These are phyloP conservation scores for Lagerstroemia speciosa DNA, from an alignment of 345 rosid genomes.

Conservation along the genomic window DNA sequence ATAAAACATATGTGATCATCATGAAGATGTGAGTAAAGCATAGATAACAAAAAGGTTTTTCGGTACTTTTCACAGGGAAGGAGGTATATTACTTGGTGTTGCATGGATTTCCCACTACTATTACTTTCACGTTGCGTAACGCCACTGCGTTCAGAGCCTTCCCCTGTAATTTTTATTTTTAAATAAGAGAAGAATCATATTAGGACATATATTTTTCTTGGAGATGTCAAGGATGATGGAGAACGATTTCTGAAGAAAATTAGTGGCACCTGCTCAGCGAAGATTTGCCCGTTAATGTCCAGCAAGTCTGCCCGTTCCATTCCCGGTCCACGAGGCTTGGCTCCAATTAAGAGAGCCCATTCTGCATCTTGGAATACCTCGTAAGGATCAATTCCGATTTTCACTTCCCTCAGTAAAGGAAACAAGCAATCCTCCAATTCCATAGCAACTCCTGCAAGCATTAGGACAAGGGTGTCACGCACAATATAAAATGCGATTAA, in stretches of 20 bases:
- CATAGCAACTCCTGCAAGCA: constrained; percentile 82
- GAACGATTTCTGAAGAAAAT: not conserved
- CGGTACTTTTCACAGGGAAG: not conserved
- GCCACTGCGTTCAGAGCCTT: constrained; percentile 93
- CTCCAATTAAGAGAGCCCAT: constrained; percentile 96
- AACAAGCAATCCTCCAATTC: constrained; percentile 95
- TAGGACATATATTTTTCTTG: not conserved
- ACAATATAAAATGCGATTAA: no score
- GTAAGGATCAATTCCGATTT: constrained; percentile 66
- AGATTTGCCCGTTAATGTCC: constrained; percentile 88
- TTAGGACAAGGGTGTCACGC: not conserved
- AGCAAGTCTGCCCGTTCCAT: constrained; percentile 88
- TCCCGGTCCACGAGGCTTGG: constrained; percentile 99
- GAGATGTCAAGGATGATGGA: not conserved
- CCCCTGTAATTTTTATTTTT: constrained; percentile 35
- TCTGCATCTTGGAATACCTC: constrained; percentile 89
- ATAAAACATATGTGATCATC: not conserved
- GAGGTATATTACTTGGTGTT: constrained; percentile 73
- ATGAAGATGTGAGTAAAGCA: not conserved
- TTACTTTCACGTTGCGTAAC: constrained; percentile 75
- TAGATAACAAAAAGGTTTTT: not conserved
- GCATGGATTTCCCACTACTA: constrained; percentile 98
- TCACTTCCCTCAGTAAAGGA: constrained; percentile 90
- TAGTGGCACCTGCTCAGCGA: constrained; percentile 68
- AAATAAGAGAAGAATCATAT: not conserved